phyloP scores from a whole-genome alignment of 2,329 filamentous ascomycete species.

The Dactylellina drechsleri region DNA sequence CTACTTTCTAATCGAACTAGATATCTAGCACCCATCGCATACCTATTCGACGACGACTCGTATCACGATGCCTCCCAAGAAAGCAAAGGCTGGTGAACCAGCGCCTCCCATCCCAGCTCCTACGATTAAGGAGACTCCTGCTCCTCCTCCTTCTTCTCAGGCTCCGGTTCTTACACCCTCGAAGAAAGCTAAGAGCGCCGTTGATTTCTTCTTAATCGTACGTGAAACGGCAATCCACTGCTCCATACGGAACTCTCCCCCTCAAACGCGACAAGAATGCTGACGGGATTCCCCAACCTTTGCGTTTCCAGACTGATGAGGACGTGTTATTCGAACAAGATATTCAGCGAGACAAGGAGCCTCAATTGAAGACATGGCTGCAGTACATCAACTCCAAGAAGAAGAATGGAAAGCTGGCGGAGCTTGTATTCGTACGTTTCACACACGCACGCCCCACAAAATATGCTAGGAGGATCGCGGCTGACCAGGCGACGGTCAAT shows the following conservation, averaged over 20 bases:
- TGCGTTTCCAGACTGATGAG: slow-evolving; percentile 73
- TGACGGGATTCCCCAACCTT: slow-evolving; percentile 31
- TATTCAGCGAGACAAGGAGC: slow-evolving; percentile 79
- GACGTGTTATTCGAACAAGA: slow-evolving; percentile 98
- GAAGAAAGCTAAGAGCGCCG: slow-evolving; percentile 18
- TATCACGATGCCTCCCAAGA: slow-evolving; percentile 48
- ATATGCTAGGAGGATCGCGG: neutral
- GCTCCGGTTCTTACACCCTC: neutral
- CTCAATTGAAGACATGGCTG: slow-evolving; percentile 92
- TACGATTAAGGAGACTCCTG: neutral
- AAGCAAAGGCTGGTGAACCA: slow-evolving; percentile 29
- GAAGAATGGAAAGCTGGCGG: slow-evolving; percentile 82
- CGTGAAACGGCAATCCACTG: slow-evolving; percentile 8
- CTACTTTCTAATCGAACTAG: neutral
- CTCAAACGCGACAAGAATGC: slow-evolving; percentile 40
- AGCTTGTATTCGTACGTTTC: slow-evolving; percentile 76
- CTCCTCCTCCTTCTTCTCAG: neutral
- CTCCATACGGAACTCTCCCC: slow-evolving; percentile 3
- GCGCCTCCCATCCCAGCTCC: slow-evolving; percentile 5
- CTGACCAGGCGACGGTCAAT: slow-evolving; percentile 11
- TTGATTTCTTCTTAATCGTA: slow-evolving; percentile 51
- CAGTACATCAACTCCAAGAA: slow-evolving; percentile 91
- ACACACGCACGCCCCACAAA: slow-evolving; percentile 57
- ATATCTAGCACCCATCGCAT: neutral
- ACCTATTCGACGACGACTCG: neutral